Evolutionary conservation across 371 early-diverging fungal species (phyloP).

Genomic region (Mucor plumbeus): DNA sequence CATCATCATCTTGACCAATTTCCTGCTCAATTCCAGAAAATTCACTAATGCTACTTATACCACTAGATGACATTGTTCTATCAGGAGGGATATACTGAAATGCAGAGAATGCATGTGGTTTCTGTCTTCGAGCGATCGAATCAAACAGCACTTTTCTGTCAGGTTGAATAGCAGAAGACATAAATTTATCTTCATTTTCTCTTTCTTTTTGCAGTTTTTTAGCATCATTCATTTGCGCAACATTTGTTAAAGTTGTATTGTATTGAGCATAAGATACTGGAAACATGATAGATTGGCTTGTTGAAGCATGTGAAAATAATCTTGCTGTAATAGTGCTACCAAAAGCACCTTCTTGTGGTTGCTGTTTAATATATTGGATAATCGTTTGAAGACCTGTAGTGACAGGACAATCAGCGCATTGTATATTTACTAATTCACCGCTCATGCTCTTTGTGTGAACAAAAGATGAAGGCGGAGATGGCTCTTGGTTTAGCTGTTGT

Average conservation of each 20-base stretch:
- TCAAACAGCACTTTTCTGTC: slow-evolving; percentile 3
- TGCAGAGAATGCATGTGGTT: slow-evolving; percentile 30
- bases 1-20: neutral
- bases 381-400: slow-evolving; percentile 5
- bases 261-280: slow-evolving; percentile 13
- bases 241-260: neutral
- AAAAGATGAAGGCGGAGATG: slow-evolving; percentile 10
- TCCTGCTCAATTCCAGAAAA: slow-evolving; percentile 17
- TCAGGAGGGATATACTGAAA: slow-evolving; percentile 36
- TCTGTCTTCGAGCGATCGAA: slow-evolving; percentile 4
- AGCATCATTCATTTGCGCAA: neutral
- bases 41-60: slow-evolving; percentile 18
- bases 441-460: slow-evolving; percentile 1
- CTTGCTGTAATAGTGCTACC: slow-evolving; percentile 2
- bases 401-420: slow-evolving; percentile 19
- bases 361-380: neutral
- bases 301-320: neutral
- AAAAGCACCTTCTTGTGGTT: neutral
- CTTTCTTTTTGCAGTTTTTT: neutral
- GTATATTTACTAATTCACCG: neutral
- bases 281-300: slow-evolving; percentile 18
- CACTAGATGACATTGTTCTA: slow-evolving; percentile 7
- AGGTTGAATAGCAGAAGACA: slow-evolving; percentile 24
- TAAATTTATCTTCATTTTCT: neutral
- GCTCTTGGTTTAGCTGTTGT: neutral